phyloP scores from a whole-genome alignment of 306 rosid species.

The Parietaria judaica region DNA sequence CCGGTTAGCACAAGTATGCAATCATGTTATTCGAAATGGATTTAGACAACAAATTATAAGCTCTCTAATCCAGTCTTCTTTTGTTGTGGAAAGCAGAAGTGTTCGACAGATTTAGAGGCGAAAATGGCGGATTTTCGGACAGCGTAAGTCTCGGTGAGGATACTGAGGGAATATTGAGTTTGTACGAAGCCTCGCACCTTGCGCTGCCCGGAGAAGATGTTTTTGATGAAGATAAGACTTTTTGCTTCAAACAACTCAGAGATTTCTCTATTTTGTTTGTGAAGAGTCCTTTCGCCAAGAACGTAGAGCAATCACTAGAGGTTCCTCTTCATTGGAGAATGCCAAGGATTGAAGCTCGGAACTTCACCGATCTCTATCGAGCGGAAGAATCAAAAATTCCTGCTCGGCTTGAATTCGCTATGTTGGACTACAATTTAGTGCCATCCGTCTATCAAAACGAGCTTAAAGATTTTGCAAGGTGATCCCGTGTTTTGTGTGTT shows the following conservation, averaged over 20 bases:
- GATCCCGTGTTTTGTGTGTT: too few relatives aligned
- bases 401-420: conserved; percentile 22
- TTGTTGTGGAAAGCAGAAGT: conserved; percentile 7
- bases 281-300: conserved; percentile 5
- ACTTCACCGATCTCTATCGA: conserved; percentile 14
- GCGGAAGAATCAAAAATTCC: conserved; percentile 8
- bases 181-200: conserved; percentile 29
- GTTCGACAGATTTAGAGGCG: conserved; percentile 8
- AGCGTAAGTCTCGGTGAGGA: conserved; percentile 16
- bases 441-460: conserved; percentile 20
- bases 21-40: background rate
- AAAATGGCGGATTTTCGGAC: conserved; percentile 14
- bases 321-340: conserved; percentile 19
- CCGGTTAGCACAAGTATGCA: conserved; percentile 15
- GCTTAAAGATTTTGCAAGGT: conserved; percentile 20
- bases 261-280: background rate
- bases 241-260: conserved; percentile 6
- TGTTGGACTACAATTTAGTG: conserved; percentile 27
- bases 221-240: conserved; percentile 20
- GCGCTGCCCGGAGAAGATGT: conserved; percentile 22
- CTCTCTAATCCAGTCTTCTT: background rate
- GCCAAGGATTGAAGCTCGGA: conserved; percentile 20
- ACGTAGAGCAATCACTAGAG: conserved; percentile 11
- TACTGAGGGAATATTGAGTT: conserved; percentile 17
- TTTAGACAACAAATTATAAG: background rate